phyloP scores from a whole-genome alignment of 1,284 basidiomycete species.

The Fomitopsis schrenkii region DNA sequence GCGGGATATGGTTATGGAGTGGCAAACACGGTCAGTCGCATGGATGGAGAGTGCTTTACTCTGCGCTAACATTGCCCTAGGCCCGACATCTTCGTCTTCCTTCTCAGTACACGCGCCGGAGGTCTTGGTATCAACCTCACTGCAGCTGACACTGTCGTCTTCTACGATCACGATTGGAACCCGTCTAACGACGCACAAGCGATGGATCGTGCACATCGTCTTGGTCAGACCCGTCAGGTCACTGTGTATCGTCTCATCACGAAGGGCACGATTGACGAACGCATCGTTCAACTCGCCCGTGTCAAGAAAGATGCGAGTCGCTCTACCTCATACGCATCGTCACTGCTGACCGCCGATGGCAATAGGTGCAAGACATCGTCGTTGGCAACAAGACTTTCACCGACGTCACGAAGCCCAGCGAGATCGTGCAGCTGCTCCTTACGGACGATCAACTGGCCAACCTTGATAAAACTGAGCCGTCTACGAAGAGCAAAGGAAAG shows the following conservation, averaged over 20 bases:
- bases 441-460: constrained; percentile 89
- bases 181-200: constrained; percentile 99
- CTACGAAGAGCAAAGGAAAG: constrained; percentile 37
- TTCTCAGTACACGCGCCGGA: constrained; percentile 95
- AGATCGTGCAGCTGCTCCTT: constrained; percentile 93
- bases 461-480: constrained; percentile 41
- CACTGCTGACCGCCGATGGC: not conserved
- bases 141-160: constrained; percentile 96
- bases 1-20: constrained; percentile 99
- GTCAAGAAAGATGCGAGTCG: constrained; percentile 89
- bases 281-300: constrained; percentile 91
- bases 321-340: not conserved
- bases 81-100: constrained; percentile 93
- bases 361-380: constrained; percentile 96
- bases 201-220: constrained; percentile 98
- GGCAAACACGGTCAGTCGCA: constrained; percentile 86
- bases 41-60: not conserved
- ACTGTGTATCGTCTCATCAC: constrained; percentile 98
- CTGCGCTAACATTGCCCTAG: constrained; percentile 34
- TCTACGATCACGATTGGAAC: constrained; percentile 99
- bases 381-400: constrained; percentile 96
- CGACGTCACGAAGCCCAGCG: constrained; percentile 91
- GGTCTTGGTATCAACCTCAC: constrained; percentile 98
- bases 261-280: constrained; percentile 97
- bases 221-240: constrained; percentile 98